Percentiles rank a stretch among this genome's conserved stretches.
Evolutionary conservation across 192 early-diverging fungal species (phyloP).

Genomic region (Rhizophagus clarus): DNA sequence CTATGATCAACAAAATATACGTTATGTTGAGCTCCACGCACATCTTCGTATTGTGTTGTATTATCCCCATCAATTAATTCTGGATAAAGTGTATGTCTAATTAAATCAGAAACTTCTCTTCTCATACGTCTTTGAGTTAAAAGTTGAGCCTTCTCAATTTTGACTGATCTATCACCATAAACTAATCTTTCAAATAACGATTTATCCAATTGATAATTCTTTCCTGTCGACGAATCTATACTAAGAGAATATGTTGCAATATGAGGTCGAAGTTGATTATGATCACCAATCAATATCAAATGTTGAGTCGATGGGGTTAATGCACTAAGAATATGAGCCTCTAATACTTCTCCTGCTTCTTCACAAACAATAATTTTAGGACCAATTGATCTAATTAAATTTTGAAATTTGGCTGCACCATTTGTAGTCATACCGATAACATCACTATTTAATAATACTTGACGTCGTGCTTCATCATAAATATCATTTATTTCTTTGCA

Average conservation of each 20-base stretch:
- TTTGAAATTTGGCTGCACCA: conserved; percentile 57
- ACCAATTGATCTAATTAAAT: conserved; percentile 33
- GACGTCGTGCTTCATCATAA: conserved; percentile 38
- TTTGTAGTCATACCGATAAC: conserved; percentile 66
- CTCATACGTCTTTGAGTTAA: conserved; percentile 54
- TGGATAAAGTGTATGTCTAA: conserved; percentile 51
- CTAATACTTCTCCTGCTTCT: conserved; percentile 61
- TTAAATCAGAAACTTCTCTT: conserved; percentile 46
- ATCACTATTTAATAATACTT: conserved; percentile 32
- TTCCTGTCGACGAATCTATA: conserved; percentile 38
- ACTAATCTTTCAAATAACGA: conserved; percentile 55
- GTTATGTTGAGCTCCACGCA: conserved; percentile 46
- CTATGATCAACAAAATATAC: conserved; percentile 54
- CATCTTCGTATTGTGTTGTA: conserved; percentile 35
- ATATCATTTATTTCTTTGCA: conserved; percentile 31
- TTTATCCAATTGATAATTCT: conserved; percentile 46
- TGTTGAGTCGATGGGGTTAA: conserved; percentile 52
- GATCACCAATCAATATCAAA: conserved; percentile 58
- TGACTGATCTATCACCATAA: conserved; percentile 14
- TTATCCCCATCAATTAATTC: conserved; percentile 42
- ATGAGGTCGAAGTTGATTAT: conserved; percentile 25
- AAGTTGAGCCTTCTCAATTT: background rate
- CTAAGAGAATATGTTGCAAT: conserved; percentile 17
- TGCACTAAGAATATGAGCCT: conserved; percentile 54
- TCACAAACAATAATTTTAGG: conserved; percentile 59